Evolutionary conservation across 2,329 filamentous ascomycete species (phyloP).

Genomic region (Aureobasidium leucospermi): DNA sequence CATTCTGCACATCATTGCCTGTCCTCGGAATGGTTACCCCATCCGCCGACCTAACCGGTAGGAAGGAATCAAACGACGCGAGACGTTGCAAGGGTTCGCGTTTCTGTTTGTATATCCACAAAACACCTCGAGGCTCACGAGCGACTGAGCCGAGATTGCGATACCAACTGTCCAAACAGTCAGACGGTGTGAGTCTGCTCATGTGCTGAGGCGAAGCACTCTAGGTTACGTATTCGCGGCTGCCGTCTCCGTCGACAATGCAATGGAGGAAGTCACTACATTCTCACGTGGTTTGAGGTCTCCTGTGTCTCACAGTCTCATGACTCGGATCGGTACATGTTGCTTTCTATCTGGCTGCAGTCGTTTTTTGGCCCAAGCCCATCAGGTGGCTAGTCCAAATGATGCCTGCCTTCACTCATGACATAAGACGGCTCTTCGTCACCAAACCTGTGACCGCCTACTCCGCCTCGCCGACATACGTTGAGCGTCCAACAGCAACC

Average conservation of each 20-base stretch:
- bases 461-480: constrained; percentile 1
- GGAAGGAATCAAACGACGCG: background rate
- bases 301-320: background rate
- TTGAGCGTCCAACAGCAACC: background rate
- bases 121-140: background rate
- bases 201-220: constrained; percentile 5
- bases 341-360: background rate
- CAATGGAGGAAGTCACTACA: background rate
- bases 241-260: background rate
- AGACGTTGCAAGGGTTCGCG: constrained; percentile 6
- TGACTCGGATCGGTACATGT: background rate
- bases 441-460: background rate
- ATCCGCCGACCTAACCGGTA: background rate
- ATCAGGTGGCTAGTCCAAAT: background rate
- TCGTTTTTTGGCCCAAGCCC: too few species aligned
- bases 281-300: background rate
- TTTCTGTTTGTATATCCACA: constrained; percentile 9
- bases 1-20: background rate
- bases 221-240: background rate
- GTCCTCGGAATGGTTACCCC: background rate
- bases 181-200: background rate
- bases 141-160: constrained; percentile 11
- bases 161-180: constrained; percentile 13
- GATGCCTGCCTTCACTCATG: background rate
- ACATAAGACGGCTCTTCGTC: background rate